Conservation (phyloP, 305 asterid species). For the Fraxinus paxiana region DNA sequence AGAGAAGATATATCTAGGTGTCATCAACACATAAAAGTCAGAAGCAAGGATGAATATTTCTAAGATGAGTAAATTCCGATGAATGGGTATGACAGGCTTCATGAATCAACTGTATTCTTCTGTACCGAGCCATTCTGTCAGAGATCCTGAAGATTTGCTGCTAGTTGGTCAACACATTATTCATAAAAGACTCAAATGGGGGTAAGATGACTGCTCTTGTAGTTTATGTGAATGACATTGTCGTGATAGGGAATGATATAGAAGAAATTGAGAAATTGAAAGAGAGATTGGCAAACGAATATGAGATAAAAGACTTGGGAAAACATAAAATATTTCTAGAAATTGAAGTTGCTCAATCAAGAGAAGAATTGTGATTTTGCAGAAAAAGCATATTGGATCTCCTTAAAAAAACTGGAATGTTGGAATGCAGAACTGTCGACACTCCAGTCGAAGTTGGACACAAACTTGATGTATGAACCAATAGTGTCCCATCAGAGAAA, state of each 20-base stretch:
- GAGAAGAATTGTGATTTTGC: neutral
- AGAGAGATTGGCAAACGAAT: neutral
- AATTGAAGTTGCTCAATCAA: neutral
- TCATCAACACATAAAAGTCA: neutral
- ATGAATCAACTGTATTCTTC: neutral
- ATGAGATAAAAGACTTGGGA: neutral
- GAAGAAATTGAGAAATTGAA: neutral
- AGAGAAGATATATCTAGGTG: neutral
- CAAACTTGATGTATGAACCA: neutral
- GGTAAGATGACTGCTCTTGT: neutral
- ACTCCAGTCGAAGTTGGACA: neutral
- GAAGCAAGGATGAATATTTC: neutral
- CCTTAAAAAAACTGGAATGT: neutral
- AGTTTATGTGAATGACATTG: neutral
- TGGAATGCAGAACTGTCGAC: neutral
- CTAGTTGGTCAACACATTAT: neutral
- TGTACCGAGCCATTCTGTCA: neutral
- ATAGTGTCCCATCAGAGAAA: neutral
- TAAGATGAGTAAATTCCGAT: neutral
- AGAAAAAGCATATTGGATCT: neutral
- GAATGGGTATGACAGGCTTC: neutral
- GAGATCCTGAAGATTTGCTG: conserved; percentile 1
- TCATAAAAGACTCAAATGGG: neutral
- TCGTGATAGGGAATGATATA: neutral
- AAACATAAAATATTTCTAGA: neutral